A percentile compares a stretch with the other conserved stretches of the same genome.
Conservation (phyloP, 371 early-diverging fungal genomes). For the Mucor mucedo region DNA sequence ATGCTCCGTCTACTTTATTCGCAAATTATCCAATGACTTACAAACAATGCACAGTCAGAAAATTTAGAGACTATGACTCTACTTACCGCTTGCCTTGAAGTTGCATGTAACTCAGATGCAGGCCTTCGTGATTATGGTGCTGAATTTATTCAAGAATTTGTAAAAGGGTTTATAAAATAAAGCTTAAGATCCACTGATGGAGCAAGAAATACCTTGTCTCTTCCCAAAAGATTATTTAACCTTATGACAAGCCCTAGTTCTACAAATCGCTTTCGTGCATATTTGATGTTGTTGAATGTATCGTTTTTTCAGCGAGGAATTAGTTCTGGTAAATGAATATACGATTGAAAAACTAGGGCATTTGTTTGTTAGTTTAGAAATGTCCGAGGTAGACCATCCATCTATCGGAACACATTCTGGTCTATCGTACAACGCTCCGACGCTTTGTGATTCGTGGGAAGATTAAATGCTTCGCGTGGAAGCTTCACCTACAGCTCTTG, state of each 20-base stretch:
- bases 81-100: slow-evolving; percentile 73
- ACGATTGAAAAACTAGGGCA: slow-evolving; percentile 73
- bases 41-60: slow-evolving; percentile 74
- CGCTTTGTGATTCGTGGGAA: too few species aligned
- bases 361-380: slow-evolving; percentile 64
- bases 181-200: slow-evolving; percentile 44
- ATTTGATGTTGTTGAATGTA: slow-evolving; percentile 76
- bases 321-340: slow-evolving; percentile 62
- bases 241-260: slow-evolving; percentile 65
- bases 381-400: slow-evolving; percentile 69
- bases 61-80: slow-evolving; percentile 77
- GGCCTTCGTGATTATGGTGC: slow-evolving; percentile 78
- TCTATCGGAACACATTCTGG: slow-evolving; percentile 72
- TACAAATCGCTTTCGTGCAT: slow-evolving; percentile 72
- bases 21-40: slow-evolving; percentile 83
- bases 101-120: slow-evolving; percentile 59
- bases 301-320: slow-evolving; percentile 70
- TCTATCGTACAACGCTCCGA: too few species aligned
- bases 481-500: too few species aligned
- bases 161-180: slow-evolving; percentile 79
- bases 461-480: too few species aligned
- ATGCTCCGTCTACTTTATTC: slow-evolving; percentile 66
- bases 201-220: slow-evolving; percentile 69
- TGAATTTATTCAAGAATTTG: slow-evolving; percentile 76
- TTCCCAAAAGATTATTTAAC: slow-evolving; percentile 72